Conservation (phyloP, 1,284 basidiomycete species). For the Cryptococcus maquisensis region DNA sequence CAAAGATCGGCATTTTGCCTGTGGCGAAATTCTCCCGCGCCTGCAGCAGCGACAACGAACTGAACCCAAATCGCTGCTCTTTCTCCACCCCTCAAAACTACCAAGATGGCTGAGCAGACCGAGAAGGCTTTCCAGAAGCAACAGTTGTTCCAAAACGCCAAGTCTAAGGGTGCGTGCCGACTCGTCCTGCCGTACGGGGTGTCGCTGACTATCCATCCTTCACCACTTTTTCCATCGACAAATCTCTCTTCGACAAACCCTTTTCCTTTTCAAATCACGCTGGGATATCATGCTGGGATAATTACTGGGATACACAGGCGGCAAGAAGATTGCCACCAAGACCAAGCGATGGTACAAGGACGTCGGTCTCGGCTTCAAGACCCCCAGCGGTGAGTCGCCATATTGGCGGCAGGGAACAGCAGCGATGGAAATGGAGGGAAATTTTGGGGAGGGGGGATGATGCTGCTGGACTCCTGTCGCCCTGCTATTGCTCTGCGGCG, state of each 20-base stretch:
- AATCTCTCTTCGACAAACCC: not conserved
- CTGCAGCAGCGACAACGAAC: not conserved
- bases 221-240: not conserved
- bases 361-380: conserved; percentile 96
- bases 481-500: no score
- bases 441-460: no score
- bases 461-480: no score
- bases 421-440: not conserved
- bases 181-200: not conserved
- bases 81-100: conserved; percentile 13
- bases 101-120: conserved; percentile 59
- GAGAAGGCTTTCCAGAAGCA: conserved; percentile 97
- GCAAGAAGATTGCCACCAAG: conserved; percentile 87
- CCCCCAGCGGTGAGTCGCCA: conserved; percentile 56
- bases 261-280: not conserved
- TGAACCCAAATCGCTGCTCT: not conserved
- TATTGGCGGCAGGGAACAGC: not conserved
- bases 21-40: not conserved
- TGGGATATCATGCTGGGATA: not conserved
- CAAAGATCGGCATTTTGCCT: not conserved
- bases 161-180: conserved; percentile 74
- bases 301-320: conserved; percentile 53
- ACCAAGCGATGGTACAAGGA: conserved; percentile 99
- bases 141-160: conserved; percentile 96
- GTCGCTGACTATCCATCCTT: not conserved